Evolutionary conservation across 768 basidiomycete species (phyloP).

Genomic region (Obba rivulosa): DNA sequence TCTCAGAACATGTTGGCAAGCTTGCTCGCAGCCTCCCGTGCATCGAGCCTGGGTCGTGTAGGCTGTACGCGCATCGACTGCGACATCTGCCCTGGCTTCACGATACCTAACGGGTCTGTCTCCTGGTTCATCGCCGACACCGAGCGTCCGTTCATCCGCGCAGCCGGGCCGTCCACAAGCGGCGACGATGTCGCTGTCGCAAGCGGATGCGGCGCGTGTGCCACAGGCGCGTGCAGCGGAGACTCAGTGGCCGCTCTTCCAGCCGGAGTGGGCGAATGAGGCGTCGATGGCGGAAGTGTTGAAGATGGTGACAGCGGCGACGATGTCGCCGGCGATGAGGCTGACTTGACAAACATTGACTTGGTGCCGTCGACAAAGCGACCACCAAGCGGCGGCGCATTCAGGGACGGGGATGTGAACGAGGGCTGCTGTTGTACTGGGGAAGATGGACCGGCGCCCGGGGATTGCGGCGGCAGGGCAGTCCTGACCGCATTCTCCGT

Average conservation of each 20-base stretch:
- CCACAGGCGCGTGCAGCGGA: conserved; percentile 10
- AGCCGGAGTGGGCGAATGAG: conserved; percentile 4
- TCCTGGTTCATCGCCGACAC: conserved; percentile 12
- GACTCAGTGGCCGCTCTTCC: conserved; percentile 4
- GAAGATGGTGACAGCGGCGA: conserved; percentile 21
- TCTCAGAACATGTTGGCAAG: conserved; percentile 81
- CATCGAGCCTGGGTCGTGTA: conserved; percentile 71
- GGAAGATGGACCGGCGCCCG: conserved; percentile 52
- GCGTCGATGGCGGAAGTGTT: conserved; percentile 8
- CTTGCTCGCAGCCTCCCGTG: conserved; percentile 83
- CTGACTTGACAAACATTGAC: conserved; percentile 71
- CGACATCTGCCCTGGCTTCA: conserved; percentile 60
- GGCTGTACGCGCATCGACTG: conserved; percentile 70
- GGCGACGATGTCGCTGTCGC: conserved; percentile 5
- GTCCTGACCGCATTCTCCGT: conserved; percentile 1
- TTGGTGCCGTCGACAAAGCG: conserved; percentile 70
- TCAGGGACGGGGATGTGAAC: conserved; percentile 23
- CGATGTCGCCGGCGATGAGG: conserved; percentile 29
- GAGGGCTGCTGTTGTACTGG: conserved; percentile 25
- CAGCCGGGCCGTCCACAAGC: conserved; percentile 3
- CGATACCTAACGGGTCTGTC: conserved; percentile 62
- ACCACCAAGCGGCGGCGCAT: conserved; percentile 55
- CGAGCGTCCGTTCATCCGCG: conserved; percentile 5
- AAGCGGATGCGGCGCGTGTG: conserved; percentile 11
- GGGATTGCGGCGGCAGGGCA: conserved; percentile 38